A percentile compares a stretch with the other conserved stretches of the same genome.
phyloP scores from a whole-genome alignment of 2,329 filamentous ascomycete species.

The Alternaria novae-zelandiae region DNA sequence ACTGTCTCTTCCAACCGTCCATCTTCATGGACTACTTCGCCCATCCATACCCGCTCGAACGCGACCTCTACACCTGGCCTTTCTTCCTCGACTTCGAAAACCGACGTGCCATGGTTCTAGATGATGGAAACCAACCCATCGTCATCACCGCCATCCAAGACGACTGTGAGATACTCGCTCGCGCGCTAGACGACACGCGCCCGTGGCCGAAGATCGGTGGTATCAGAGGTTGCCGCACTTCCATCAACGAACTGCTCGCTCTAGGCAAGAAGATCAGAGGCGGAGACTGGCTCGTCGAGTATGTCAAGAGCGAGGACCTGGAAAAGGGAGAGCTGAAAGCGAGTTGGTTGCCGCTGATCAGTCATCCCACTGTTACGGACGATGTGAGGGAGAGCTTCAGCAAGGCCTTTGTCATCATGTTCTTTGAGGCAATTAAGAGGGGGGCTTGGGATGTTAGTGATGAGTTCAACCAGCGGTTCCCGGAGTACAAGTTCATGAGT shows the following conservation, averaged over 20 bases:
- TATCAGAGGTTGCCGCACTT: slow-evolving; percentile 31
- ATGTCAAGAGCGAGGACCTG: slow-evolving; percentile 57
- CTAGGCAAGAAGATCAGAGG: slow-evolving; percentile 39
- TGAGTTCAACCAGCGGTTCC: slow-evolving; percentile 56
- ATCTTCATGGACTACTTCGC: slow-evolving; percentile 64
- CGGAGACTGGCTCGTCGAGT: slow-evolving; percentile 50
- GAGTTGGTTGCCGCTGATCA: slow-evolving; percentile 50
- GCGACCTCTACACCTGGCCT: slow-evolving; percentile 50
- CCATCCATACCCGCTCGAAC: slow-evolving; percentile 56
- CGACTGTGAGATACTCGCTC: slow-evolving; percentile 30
- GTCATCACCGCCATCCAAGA: slow-evolving; percentile 37
- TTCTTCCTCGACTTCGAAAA: slow-evolving; percentile 42
- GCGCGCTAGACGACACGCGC: slow-evolving; percentile 31
- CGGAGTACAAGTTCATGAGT: slow-evolving; percentile 53
- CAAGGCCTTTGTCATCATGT: slow-evolving; percentile 51
- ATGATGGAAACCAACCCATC: slow-evolving; percentile 33
- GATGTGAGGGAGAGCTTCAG: slow-evolving; percentile 46
- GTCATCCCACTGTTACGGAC: slow-evolving; percentile 44
- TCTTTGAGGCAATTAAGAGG: slow-evolving; percentile 50
- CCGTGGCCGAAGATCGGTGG: slow-evolving; percentile 39
- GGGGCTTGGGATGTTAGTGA: slow-evolving; percentile 55
- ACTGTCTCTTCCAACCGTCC: slow-evolving; percentile 63
- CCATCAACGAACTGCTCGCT: slow-evolving; percentile 34
- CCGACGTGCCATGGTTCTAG: slow-evolving; percentile 37
- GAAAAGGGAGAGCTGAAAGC: slow-evolving; percentile 50